Percentiles rank a stretch among this genome's conserved stretches.
Evolutionary conservation across 176 grass and related monocot genomes (phyloP).

Genomic region (Triticum urartu): DNA sequence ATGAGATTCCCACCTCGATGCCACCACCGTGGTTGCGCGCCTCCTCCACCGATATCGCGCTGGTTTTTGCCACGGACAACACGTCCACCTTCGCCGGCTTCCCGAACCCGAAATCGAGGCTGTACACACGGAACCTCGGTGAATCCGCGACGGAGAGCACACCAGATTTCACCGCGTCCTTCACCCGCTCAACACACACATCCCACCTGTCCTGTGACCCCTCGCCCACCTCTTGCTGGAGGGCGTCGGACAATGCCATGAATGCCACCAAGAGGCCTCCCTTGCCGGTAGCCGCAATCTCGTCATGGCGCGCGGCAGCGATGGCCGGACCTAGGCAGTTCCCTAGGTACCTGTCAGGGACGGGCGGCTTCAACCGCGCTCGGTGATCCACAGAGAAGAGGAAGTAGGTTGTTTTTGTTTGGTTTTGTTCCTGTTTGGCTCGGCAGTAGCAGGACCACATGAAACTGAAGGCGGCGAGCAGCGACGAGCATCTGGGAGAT

Average conservation of each 20-base stretch:
- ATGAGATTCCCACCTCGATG: neutral
- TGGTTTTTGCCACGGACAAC: neutral
- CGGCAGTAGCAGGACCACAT: constrained; percentile 1
- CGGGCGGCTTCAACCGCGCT: constrained; percentile 20
- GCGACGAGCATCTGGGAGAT: constrained; percentile 24
- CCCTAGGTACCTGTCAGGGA: constrained; percentile 36
- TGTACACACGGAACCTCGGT: neutral
- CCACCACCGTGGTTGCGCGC: neutral
- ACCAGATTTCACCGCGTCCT: neutral
- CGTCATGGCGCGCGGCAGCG: neutral
- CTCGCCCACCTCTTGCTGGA: constrained; percentile 18
- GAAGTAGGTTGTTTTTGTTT: neutral
- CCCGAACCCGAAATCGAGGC: neutral
- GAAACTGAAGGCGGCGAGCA: constrained; percentile 12
- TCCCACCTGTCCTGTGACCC: neutral
- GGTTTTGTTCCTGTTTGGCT: neutral
- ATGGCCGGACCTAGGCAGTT: constrained; percentile 41
- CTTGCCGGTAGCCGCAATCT: neutral
- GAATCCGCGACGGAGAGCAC: neutral
- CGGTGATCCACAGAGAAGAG: constrained; percentile 34
- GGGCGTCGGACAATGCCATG: neutral
- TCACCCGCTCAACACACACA: constrained; percentile 1
- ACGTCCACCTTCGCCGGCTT: neutral
- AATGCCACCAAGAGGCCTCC: neutral
- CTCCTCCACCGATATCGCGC: neutral